Percentiles rank a stretch among this genome's conserved stretches.
Conservation (phyloP, 176 grass and related monocot species). For the Zoysia pacifica region DNA sequence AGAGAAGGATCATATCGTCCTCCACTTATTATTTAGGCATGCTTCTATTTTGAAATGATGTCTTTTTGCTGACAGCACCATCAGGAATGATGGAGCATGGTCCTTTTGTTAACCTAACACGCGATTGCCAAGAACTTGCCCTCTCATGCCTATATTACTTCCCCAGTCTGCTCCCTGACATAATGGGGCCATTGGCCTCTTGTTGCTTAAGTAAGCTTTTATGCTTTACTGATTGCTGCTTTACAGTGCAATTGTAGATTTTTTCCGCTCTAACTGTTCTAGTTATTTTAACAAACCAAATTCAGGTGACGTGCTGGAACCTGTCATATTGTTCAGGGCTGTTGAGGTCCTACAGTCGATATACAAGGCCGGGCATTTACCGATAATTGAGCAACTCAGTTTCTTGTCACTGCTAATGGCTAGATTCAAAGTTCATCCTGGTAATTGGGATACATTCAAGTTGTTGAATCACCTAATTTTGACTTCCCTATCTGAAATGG, state of each 20-base stretch:
- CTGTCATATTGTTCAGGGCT: constrained; percentile 59
- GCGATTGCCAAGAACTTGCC: constrained; percentile 78
- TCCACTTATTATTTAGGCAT: constrained; percentile 10
- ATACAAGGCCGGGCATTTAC: constrained; percentile 65
- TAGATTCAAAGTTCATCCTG: constrained; percentile 64
- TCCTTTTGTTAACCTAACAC: constrained; percentile 58
- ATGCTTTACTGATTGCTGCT: constrained; percentile 11
- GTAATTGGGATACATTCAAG: constrained; percentile 62
- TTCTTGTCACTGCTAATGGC: constrained; percentile 79
- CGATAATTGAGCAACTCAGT: constrained; percentile 71
- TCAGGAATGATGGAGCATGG: constrained; percentile 59
- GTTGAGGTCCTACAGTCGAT: constrained; percentile 71
- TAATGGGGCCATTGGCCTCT: constrained; percentile 59
- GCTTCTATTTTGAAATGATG: constrained; percentile 18
- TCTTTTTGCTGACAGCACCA: constrained; percentile 45
- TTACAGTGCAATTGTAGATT: background rate
- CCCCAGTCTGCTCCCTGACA: constrained; percentile 61
- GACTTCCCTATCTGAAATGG: constrained; percentile 71
- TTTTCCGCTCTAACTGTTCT: background rate
- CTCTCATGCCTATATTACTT: constrained; percentile 90
- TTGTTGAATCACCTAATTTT: constrained; percentile 53
- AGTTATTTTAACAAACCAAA: constrained; percentile 28
- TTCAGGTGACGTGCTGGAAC: constrained; percentile 75
- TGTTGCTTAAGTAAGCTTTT: constrained; percentile 86
- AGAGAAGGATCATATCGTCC: constrained; percentile 12